Evolutionary conservation across 129 eudicot genomes (phyloP).

Genomic region (Smallanthus sonchifolius): DNA sequence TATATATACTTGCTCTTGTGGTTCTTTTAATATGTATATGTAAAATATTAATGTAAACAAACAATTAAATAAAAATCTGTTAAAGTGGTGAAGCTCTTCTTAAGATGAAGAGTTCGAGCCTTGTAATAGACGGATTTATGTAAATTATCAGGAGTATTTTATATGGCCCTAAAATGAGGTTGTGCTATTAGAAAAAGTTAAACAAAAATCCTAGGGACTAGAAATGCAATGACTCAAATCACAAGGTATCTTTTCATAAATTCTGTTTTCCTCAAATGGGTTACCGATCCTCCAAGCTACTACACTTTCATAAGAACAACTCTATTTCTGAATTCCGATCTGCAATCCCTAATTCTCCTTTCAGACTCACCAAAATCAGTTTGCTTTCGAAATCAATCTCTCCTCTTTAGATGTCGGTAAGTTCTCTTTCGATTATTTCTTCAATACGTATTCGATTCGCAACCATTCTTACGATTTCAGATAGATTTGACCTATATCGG

Average conservation of each 20-base stretch:
- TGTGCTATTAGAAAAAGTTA: neutral
- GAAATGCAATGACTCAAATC: neutral
- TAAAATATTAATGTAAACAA: no score
- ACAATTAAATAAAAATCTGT: no score
- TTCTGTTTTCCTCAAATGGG: neutral
- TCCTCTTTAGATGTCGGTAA: constrained; percentile 23
- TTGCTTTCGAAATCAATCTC: neutral
- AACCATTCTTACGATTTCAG: neutral
- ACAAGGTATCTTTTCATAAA: constrained; percentile 2
- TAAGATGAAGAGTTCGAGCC: no score
- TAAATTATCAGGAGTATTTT: no score
- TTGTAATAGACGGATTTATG: no score
- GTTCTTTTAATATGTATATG: no score
- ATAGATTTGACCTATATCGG: neutral
- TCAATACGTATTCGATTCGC: neutral
- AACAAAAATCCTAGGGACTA: neutral
- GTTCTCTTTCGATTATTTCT: neutral
- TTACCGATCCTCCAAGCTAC: constrained; percentile 30
- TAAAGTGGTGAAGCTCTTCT: no score
- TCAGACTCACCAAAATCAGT: neutral
- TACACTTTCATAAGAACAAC: constrained; percentile 2
- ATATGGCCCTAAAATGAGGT: no score
- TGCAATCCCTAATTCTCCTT: neutral
- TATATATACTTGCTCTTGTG: no score
- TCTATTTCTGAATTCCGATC: neutral